phyloP scores from a whole-genome alignment of 2,329 filamentous ascomycete genomes.

The Fusarium transvaalense region DNA sequence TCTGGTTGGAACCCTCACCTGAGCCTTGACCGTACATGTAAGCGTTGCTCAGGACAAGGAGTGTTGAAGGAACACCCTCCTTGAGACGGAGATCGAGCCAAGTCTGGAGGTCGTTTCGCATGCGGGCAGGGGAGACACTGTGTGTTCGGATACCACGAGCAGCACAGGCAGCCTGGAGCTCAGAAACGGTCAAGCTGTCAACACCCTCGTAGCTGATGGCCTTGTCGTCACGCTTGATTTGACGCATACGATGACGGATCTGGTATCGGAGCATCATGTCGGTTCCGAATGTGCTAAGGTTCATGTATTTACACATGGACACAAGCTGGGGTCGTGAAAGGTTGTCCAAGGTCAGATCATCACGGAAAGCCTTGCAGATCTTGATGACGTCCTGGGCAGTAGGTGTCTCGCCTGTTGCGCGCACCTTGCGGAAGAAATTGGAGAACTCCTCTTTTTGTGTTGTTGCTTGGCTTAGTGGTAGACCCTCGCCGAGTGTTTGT shows the following conservation, averaged over 20 bases:
- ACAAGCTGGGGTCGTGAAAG: constrained; percentile 94
- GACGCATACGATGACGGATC: constrained; percentile 96
- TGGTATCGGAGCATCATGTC: constrained; percentile 98
- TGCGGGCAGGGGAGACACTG: constrained; percentile 86
- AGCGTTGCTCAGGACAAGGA: constrained; percentile 95
- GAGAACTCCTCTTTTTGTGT: constrained; percentile 94
- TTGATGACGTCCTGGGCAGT: constrained; percentile 94
- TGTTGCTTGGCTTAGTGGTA: constrained; percentile 85
- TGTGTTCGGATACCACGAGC: constrained; percentile 93
- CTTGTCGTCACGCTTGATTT: constrained; percentile 98
- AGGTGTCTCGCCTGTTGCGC: constrained; percentile 90
- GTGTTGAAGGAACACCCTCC: constrained; percentile 94
- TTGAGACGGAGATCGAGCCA: constrained; percentile 95
- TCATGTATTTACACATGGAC: constrained; percentile 98
- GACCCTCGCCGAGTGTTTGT: constrained; percentile 88
- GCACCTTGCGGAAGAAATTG: constrained; percentile 96
- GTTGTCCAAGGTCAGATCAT: constrained; percentile 97
- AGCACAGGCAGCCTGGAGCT: constrained; percentile 92
- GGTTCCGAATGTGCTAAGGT: constrained; percentile 95
- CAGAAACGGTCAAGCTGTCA: constrained; percentile 90
- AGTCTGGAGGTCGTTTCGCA: constrained; percentile 90
- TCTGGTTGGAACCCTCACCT: constrained; percentile 88
- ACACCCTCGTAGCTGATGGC: constrained; percentile 95
- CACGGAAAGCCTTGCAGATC: constrained; percentile 99
- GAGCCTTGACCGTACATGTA: constrained; percentile 96